phyloP scores from a whole-genome alignment of 2,329 filamentous ascomycete species.

The Ceratocystis cubensis region DNA sequence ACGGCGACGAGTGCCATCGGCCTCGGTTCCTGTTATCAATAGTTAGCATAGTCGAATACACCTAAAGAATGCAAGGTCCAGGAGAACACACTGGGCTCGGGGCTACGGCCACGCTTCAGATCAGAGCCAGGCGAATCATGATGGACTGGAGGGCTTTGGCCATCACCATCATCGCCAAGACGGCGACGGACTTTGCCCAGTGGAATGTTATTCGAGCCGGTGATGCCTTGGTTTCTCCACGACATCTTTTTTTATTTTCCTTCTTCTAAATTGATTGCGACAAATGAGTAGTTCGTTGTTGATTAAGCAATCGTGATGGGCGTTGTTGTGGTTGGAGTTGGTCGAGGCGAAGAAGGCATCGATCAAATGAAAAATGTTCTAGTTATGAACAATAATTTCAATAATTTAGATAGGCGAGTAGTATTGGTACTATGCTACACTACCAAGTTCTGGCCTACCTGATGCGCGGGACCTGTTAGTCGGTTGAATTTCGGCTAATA shows the following conservation, averaged over 20 bases:
- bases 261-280: no score
- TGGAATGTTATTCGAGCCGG: conserved; percentile 95
- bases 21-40: conserved; percentile 35
- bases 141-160: conserved; percentile 18
- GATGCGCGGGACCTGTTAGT: neutral
- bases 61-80: neutral
- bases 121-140: conserved; percentile 30
- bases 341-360: neutral
- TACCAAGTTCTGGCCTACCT: neutral
- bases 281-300: neutral
- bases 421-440: neutral
- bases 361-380: conserved; percentile 8
- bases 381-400: neutral
- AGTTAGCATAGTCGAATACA: neutral
- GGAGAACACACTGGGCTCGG: conserved; percentile 54
- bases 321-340: neutral
- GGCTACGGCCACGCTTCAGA: conserved; percentile 83
- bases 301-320: neutral
- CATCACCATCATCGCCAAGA: conserved; percentile 42
- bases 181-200: conserved; percentile 76
- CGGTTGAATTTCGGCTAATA: neutral
- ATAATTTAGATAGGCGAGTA: neutral
- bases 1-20: conserved; percentile 71
- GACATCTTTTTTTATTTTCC: conserved; percentile 37
- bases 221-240: conserved; percentile 70